These are phyloP conservation scores for Metschnikowia matae DNA, from an alignment of 805 yeast genomes.

Conservation along the genomic window DNA sequence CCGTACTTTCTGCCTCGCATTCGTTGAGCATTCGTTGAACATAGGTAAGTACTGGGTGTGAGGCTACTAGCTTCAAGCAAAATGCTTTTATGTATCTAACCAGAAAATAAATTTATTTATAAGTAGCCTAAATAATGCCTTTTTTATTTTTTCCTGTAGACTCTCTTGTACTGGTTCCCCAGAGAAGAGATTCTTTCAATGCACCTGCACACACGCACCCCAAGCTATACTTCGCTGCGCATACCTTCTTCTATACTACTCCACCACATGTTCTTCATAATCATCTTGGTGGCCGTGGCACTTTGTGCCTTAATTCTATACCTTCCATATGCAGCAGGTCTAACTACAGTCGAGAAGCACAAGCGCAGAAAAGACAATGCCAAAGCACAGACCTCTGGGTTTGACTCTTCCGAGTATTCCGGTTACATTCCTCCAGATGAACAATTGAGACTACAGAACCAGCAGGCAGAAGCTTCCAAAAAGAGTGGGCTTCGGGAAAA, in stretches of 20 bases:
- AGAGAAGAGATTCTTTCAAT: neutral
- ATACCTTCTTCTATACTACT: neutral
- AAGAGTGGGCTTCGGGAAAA: constrained; percentile 26
- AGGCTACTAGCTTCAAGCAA: neutral
- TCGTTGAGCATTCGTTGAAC: constrained; percentile 1
- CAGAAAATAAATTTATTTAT: too few species aligned
- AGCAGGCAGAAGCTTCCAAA: constrained; percentile 10
- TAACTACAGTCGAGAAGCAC: constrained; percentile 40
- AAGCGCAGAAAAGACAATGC: constrained; percentile 11
- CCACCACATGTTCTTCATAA: constrained; percentile 31
- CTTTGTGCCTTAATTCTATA: constrained; percentile 37
- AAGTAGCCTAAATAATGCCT: neutral
- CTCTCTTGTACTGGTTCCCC: neutral
- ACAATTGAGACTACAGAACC: constrained; percentile 15
- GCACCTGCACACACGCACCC: neutral
- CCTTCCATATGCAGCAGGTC: constrained; percentile 49
- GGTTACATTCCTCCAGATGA: constrained; percentile 44
- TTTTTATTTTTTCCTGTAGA: neutral
- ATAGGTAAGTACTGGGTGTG: too few species aligned
- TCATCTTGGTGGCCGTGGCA: constrained; percentile 38
- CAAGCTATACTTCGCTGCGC: neutral
- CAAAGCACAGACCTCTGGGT: constrained; percentile 3
- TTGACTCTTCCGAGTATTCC: constrained; percentile 12
- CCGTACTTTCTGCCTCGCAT: constrained; percentile 1
- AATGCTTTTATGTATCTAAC: neutral